phyloP scores from a whole-genome alignment of 768 basidiomycete species.

The Bullera alba region DNA sequence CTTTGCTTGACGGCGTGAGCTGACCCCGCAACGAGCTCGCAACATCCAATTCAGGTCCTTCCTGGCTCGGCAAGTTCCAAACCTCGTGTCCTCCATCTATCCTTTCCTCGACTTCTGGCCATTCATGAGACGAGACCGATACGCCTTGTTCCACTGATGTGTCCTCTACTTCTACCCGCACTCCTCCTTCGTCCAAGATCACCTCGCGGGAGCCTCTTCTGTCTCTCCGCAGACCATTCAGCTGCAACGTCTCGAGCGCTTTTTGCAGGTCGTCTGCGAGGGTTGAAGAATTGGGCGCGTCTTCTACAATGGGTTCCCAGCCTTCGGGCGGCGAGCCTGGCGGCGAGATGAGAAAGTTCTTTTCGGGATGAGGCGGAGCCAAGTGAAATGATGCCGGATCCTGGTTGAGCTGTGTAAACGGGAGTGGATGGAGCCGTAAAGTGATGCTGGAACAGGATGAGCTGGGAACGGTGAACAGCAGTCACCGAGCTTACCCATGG shows the following conservation, averaged over 20 bases:
- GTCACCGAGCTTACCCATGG: neutral
- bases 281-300: slow-evolving; percentile 74
- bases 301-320: slow-evolving; percentile 87
- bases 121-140: too few relatives aligned
- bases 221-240: slow-evolving; percentile 23
- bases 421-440: slow-evolving; percentile 39
- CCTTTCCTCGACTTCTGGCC: slow-evolving; percentile 2
- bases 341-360: slow-evolving; percentile 96
- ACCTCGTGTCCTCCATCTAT: slow-evolving; percentile 14
- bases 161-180: slow-evolving; percentile 28
- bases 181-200: slow-evolving; percentile 33
- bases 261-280: slow-evolving; percentile 80
- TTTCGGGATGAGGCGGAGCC: slow-evolving; percentile 69
- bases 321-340: slow-evolving; percentile 96
- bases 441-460: slow-evolving; percentile 43
- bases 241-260: slow-evolving; percentile 66
- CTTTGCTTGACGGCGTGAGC: slow-evolving; percentile 8
- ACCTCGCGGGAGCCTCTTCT: slow-evolving; percentile 21
- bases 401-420: slow-evolving; percentile 33
- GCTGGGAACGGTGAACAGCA: neutral
- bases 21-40: slow-evolving; percentile 14
- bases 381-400: slow-evolving; percentile 52
- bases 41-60: slow-evolving; percentile 5
- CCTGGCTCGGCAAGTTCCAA: slow-evolving; percentile 14
- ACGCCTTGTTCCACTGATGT: neutral